These are phyloP conservation scores for Saururus chinensis DNA, from an alignment of 164 flowering plant genomes.

Conservation along the genomic window DNA sequence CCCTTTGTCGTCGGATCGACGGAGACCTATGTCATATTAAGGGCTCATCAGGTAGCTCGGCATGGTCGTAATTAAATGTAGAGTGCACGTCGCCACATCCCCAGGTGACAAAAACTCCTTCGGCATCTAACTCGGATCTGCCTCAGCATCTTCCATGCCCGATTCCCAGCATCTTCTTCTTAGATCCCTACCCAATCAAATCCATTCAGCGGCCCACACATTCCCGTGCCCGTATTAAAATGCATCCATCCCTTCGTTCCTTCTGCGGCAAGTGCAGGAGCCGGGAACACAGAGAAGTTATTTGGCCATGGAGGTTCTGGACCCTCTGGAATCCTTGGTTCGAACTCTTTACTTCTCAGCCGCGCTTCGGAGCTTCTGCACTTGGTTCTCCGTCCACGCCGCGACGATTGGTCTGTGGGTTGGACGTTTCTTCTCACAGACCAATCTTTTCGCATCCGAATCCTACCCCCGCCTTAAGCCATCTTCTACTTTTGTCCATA, in stretches of 20 bases:
- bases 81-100: no score
- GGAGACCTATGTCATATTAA: no score
- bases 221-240: not conserved
- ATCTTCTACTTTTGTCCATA: not conserved
- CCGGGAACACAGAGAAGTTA: not conserved
- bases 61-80: no score
- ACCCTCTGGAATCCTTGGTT: not conserved
- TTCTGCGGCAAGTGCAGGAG: not conserved
- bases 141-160: not conserved
- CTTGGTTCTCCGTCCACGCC: not conserved
- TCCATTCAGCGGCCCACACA: not conserved
- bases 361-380: not conserved
- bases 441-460: not conserved
- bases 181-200: not conserved
- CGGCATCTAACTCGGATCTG: not conserved
- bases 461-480: not conserved
- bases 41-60: no score
- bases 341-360: not conserved
- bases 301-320: not conserved
- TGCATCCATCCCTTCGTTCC: not conserved
- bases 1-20: no score
- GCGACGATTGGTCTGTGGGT: not conserved
- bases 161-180: constrained; percentile 2
- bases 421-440: not conserved
- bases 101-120: no score